Conservation (phyloP, 2,329 filamentous ascomycete genomes). For the Pleurostoma richardsiae region DNA sequence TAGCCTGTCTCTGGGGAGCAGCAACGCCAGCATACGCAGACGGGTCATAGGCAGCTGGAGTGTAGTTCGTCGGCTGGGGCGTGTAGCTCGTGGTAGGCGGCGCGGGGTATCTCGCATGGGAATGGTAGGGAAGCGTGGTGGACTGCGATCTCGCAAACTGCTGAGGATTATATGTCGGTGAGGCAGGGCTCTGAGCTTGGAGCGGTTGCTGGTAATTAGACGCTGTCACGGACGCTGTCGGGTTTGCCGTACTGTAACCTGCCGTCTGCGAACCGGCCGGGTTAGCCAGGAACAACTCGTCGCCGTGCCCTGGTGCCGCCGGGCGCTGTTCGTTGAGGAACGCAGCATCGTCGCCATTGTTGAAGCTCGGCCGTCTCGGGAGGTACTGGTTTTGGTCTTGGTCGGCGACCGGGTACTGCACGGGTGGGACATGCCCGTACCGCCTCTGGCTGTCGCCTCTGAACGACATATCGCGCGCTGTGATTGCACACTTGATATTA, state of each 20-base stretch:
- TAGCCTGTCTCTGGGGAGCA: constrained; percentile 44
- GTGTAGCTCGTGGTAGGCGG: constrained; percentile 24
- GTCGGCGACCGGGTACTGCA: constrained; percentile 53
- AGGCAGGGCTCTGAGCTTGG: constrained; percentile 38
- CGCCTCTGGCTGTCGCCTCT: constrained; percentile 57
- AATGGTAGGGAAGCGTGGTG: constrained; percentile 44
- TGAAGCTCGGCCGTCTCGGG: constrained; percentile 63
- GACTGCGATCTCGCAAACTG: constrained; percentile 54
- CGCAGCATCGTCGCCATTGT: constrained; percentile 66
- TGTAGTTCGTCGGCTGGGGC: constrained; percentile 37
- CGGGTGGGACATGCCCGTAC: constrained; percentile 62
- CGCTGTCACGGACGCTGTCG: constrained; percentile 46
- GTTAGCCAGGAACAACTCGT: constrained; percentile 62
- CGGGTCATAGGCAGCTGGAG: constrained; percentile 53
- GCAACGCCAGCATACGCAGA: constrained; percentile 49
- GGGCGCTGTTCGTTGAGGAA: constrained; percentile 36
- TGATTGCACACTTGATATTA: too few relatives aligned
- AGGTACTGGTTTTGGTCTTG: constrained; percentile 33
- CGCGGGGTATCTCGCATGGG: constrained; percentile 33
- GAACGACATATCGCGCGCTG: constrained; percentile 50
- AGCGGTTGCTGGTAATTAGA: constrained; percentile 38
- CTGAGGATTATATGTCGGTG: constrained; percentile 66
- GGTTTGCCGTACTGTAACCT: constrained; percentile 36
- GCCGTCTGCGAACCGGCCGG: constrained; percentile 28
- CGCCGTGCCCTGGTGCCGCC: constrained; percentile 27